These are phyloP conservation scores for Penicillium lividum DNA, from an alignment of 495 filamentous ascomycete species.

Conservation along the genomic window DNA sequence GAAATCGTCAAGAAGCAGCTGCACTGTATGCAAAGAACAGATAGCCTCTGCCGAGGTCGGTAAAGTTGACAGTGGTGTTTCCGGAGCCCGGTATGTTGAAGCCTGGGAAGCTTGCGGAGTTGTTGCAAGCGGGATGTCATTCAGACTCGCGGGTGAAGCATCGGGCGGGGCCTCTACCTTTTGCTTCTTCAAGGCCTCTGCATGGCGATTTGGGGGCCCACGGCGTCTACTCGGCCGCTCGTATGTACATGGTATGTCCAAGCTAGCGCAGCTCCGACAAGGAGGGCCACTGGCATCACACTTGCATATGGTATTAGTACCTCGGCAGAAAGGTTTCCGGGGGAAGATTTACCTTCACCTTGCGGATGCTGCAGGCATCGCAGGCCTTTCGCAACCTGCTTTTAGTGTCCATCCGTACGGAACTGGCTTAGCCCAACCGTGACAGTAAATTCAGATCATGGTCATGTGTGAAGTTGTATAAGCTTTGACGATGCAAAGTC, in stretches of 20 bases:
- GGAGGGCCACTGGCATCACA: slow-evolving; percentile 80
- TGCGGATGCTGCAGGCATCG: slow-evolving; percentile 81
- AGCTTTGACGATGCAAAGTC: slow-evolving; percentile 7
- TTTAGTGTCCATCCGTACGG: slow-evolving; percentile 42
- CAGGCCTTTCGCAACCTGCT: slow-evolving; percentile 73
- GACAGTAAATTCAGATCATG: slow-evolving; percentile 29
- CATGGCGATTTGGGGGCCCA: slow-evolving; percentile 83
- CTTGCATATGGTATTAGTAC: slow-evolving; percentile 39
- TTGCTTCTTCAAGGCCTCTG: slow-evolving; percentile 74
- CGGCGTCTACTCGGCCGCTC: slow-evolving; percentile 74
- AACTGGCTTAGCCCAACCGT: slow-evolving; percentile 20
- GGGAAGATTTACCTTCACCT: slow-evolving; percentile 69
- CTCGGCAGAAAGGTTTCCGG: slow-evolving; percentile 12
- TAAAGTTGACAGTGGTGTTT: slow-evolving; percentile 24
- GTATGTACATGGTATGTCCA: slow-evolving; percentile 85
- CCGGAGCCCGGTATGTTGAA: slow-evolving; percentile 12
- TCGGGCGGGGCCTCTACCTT: slow-evolving; percentile 47
- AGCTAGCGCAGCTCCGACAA: slow-evolving; percentile 74
- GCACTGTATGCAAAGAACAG: slow-evolving; percentile 64
- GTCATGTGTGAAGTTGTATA: slow-evolving; percentile 10
- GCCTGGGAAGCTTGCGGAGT: slow-evolving; percentile 27
- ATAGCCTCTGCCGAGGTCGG: slow-evolving; percentile 67
- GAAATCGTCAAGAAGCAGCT: slow-evolving; percentile 78
- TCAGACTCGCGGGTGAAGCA: slow-evolving; percentile 29
- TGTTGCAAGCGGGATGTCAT: slow-evolving; percentile 24